Conservation (phyloP, 371 early-diverging fungal species). For the Rhizopus arrhizus region DNA sequence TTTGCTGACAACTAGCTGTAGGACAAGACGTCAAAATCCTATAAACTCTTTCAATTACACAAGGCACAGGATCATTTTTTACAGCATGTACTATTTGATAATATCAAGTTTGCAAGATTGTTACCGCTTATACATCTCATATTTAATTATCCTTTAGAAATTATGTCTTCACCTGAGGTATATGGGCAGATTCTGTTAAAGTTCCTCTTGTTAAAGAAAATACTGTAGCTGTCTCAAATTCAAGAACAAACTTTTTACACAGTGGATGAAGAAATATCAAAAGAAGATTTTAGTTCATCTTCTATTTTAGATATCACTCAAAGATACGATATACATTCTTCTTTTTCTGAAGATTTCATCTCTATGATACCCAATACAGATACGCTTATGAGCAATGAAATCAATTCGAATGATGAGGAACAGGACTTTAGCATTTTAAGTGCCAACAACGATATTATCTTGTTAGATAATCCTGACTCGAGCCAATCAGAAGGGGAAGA, state of each 20-base stretch:
- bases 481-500: neutral
- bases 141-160: neutral
- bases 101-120: conserved; percentile 2
- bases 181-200: neutral
- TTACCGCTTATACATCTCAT: neutral
- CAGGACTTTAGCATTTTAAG: neutral
- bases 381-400: no score
- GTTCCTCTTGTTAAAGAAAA: neutral
- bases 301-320: neutral
- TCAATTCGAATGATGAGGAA: neutral
- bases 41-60: neutral
- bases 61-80: neutral
- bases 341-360: neutral
- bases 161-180: neutral
- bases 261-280: neutral
- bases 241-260: neutral
- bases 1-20: neutral
- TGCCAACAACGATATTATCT: neutral
- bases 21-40: neutral
- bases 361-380: neutral
- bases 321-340: neutral
- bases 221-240: neutral
- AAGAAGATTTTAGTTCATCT: neutral
- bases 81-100: conserved; percentile 1
- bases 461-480: neutral